Evolutionary conservation across 1,284 basidiomycete species (phyloP), one percentile per base, ranked within the genome.

Genomic region (Tranzscheliella williamsii): DNA sequence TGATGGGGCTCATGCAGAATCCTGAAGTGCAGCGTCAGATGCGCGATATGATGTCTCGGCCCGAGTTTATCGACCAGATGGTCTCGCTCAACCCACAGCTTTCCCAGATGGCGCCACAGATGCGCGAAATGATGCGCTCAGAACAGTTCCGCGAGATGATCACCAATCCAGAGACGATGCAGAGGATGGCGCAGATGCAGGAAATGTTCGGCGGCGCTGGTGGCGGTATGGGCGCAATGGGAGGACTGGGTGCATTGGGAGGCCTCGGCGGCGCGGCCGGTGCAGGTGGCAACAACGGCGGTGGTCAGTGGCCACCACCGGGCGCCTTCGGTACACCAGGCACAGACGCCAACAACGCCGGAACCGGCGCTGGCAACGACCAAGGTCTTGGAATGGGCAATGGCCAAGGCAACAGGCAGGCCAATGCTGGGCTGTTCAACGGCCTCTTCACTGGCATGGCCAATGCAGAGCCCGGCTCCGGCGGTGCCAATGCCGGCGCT

Each of bases 51-150:
- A 65, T 76, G 37, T 42, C 55, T 4, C 61, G 69, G 9, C 73
- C 73, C 18, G 72, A 73, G 32, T 70, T 76, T 22, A 53, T 76
- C 42, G 73, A 76, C 42, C 72, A 75, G 46, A 70, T 76, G 44
- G 67, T 74, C 24, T 70, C 72, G 16, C 54, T 58, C 53, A 71
- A 74, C 47, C 73, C 73, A 15, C 67, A 75, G 49, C 52, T 75
- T 34, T 56, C 62, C 30, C 43, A 48, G 17, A 70, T 75, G 70
- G 69, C 49, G 1, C 72, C 72, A 1, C 72, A 73, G 40, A 49
- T 73, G 61, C 66, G 67, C 20, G 62, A 72, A 26, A 67, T 74
- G 69, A 55, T 75, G 49, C 66, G 49, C n/a, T 69, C 66, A 8
- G 70, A 71, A 34, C 57, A 67, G 35, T 76, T 74, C 61, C 55